Evolutionary conservation across 2,329 filamentous ascomycete genomes (phyloP), one percentile per base, ranked within the genome.

Genomic region (Clarireedia hainanense): DNA sequence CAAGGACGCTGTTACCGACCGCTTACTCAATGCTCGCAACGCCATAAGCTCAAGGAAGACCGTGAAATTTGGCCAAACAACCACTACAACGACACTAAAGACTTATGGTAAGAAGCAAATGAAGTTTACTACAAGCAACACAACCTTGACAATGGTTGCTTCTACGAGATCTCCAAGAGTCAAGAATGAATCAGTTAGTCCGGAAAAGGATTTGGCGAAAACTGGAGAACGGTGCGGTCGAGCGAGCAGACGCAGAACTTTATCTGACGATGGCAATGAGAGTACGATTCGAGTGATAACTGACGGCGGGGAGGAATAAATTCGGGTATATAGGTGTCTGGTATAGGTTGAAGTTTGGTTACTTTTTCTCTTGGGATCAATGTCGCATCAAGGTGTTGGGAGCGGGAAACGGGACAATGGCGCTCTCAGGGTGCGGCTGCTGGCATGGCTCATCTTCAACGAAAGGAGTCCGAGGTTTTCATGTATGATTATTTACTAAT

Each of bases 1-100:
- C 56, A 76, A 74, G 68, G 70, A 71, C 55, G 71, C 65, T 34
- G 67, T 73, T 15, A 72, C 72, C 17, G 39, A 54, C 15, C 56
- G 59, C 50, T 37, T 64, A 15, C 52, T 63, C 47, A 65, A 60
- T n/a, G 56, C 61, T 36, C 60, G 61, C 20, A 47, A 61, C 39
- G 54, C 52, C 2, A 56, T 60, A n/a, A 43, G 52, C 36, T 56
- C 57, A 5, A 65, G 60, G 50, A 37, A 47, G 12, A 39, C 23
- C 14, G 20, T 60, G 40, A 49, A 58, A 30, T 47, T 59, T 34
- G 61, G 58, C 36, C 61, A 63, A 56, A 64, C 58, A 5, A 34
- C 56, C 15, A 65, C 63, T 46, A 52, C 60, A 7, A 65, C 55
- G n/a, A 42, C 61, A 17, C n/a, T 66, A 12, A 65, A 64, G 55